Percentiles rank a stretch among this genome's conserved stretches.
phyloP scores from a whole-genome alignment of 306 rosid genomes.

The Carpinus fangiana region DNA sequence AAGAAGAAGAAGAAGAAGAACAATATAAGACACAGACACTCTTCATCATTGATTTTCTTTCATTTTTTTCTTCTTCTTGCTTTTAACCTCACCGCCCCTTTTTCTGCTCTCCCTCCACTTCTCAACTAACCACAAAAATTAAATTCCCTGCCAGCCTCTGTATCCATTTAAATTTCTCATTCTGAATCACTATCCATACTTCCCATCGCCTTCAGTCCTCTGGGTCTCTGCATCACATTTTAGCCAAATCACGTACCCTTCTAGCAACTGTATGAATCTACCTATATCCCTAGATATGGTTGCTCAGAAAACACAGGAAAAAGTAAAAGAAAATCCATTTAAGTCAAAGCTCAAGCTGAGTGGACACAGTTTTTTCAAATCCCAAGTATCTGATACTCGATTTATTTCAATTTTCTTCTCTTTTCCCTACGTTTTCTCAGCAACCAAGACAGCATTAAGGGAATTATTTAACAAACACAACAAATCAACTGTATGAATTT shows the following conservation, averaged over 20 bases:
- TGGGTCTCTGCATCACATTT: slow-evolving; percentile 48
- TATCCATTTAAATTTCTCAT: slow-evolving; percentile 11
- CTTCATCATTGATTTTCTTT: not conserved
- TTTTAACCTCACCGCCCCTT: not conserved
- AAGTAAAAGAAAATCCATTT: not conserved
- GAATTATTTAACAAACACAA: not conserved
- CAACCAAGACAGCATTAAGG: slow-evolving; percentile 3
- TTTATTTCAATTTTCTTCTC: not conserved
- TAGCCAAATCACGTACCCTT: slow-evolving; percentile 1
- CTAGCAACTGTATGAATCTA: not conserved
- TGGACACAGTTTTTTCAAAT: not conserved
- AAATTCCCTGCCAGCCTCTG: not conserved
- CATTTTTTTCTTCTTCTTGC: not conserved
- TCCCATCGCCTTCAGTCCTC: slow-evolving; percentile 69
- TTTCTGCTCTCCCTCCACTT: slow-evolving; percentile 3
- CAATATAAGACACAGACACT: not conserved
- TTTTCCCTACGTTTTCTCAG: slow-evolving; percentile 9
- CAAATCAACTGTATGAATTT: not conserved
- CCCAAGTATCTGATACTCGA: not conserved
- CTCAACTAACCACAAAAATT: slow-evolving; percentile 1
- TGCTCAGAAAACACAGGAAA: not conserved
- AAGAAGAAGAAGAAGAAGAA: not conserved
- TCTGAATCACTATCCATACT: slow-evolving; percentile 61
- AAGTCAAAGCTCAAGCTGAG: not conserved
- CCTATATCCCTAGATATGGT: not conserved